Conservation (phyloP, 352 stramenopile genomes). For the Globisporangium heterothallicum region DNA sequence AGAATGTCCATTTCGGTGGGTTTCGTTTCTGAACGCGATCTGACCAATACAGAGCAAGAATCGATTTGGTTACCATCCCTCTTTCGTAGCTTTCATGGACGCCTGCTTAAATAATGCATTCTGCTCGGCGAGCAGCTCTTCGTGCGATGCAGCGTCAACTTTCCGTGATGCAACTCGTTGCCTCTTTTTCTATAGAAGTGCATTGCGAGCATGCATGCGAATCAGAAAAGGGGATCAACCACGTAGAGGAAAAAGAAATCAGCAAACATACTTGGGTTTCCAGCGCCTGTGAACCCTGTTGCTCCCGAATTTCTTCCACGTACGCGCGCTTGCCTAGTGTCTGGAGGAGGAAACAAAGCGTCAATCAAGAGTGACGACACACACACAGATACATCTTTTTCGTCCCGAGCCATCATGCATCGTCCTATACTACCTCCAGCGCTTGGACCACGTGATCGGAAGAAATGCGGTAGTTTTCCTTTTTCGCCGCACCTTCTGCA, state of each 20-base stretch:
- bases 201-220: neutral
- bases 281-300: slow-evolving; percentile 22
- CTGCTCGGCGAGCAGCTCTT: slow-evolving; percentile 67
- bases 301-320: slow-evolving; percentile 21
- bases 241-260: too few species aligned
- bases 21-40: too few species aligned
- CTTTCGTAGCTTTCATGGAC: slow-evolving; percentile 43
- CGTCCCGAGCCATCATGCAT: neutral
- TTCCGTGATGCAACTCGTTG: slow-evolving; percentile 36
- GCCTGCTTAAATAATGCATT: slow-evolving; percentile 70
- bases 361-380: slow-evolving; percentile 4
- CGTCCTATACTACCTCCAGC: slow-evolving; percentile 31
- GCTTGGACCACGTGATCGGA: slow-evolving; percentile 49
- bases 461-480: slow-evolving; percentile 67
- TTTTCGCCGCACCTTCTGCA: slow-evolving; percentile 40
- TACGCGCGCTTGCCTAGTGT: slow-evolving; percentile 34
- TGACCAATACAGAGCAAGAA: too few species aligned
- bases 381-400: slow-evolving; percentile 2
- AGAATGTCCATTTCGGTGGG: too few species aligned
- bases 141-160: slow-evolving; percentile 29
- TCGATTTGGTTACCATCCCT: slow-evolving; percentile 65
- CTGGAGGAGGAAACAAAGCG: slow-evolving; percentile 10
- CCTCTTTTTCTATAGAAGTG: slow-evolving; percentile 39
- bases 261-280: slow-evolving; percentile 23
- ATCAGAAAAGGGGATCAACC: too few species aligned